A percentile compares a stretch with the other conserved stretches of the same genome.
Conservation (phyloP, 768 basidiomycete genomes). For the Candolleomyces efflorescens region DNA sequence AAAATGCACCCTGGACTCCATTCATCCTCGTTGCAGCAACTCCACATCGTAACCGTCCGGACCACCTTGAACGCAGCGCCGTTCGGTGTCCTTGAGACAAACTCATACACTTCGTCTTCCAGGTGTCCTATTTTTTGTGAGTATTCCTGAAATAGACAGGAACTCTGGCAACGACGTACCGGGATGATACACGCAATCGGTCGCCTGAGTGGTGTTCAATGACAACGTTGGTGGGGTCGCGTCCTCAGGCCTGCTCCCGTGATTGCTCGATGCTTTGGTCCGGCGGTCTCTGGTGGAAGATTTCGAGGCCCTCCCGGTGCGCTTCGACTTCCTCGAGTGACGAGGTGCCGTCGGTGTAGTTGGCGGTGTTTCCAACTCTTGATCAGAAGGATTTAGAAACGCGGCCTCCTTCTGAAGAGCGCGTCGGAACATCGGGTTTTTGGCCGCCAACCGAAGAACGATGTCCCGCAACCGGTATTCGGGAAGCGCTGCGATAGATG, state of each 20-base stretch:
- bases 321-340: slow-evolving; percentile 12
- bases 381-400: background rate
- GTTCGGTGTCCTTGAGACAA: slow-evolving; percentile 32
- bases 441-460: slow-evolving; percentile 32
- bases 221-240: background rate
- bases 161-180: slow-evolving; percentile 22
- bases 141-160: background rate
- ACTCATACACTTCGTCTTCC: slow-evolving; percentile 36
- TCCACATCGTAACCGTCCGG: slow-evolving; percentile 41
- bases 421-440: slow-evolving; percentile 30
- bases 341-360: slow-evolving; percentile 11
- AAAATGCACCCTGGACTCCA: slow-evolving; percentile 31
- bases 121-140: slow-evolving; percentile 25
- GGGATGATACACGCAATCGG: slow-evolving; percentile 28
- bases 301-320: slow-evolving; percentile 6
- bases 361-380: slow-evolving; percentile 14
- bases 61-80: slow-evolving; percentile 26
- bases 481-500: slow-evolving; percentile 32
- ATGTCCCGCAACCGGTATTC: slow-evolving; percentile 36
- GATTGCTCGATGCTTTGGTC: background rate
- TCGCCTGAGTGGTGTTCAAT: slow-evolving; percentile 5
- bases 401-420: slow-evolving; percentile 35
- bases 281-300: background rate
- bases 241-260: background rate
- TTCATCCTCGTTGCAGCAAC: slow-evolving; percentile 42